These are phyloP conservation scores for Curvularia hawaiiensis DNA, from an alignment of 2,329 filamentous ascomycete species.

Conservation along the genomic window DNA sequence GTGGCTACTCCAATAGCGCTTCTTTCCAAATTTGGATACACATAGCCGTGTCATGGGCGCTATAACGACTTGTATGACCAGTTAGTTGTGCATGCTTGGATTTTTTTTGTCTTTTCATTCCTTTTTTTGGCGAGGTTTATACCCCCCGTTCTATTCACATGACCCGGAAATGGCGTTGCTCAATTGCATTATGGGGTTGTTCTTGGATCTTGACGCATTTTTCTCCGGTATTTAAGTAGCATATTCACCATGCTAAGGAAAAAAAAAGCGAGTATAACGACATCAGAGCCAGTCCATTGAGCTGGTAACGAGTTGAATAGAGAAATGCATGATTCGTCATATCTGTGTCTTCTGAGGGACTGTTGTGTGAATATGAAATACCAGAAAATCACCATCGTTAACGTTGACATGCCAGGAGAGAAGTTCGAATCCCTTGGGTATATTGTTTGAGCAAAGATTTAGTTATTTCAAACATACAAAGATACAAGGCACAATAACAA, in stretches of 20 bases:
- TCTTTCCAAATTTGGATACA: background rate
- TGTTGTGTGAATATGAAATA: no score
- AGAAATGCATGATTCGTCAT: background rate
- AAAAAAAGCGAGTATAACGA: background rate
- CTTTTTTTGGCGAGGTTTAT: slow-evolving; percentile 2
- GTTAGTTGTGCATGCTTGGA: slow-evolving; percentile 5
- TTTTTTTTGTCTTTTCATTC: background rate
- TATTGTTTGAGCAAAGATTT: no score
- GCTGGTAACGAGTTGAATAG: background rate
- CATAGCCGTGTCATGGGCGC: background rate
- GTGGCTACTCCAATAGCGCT: background rate
- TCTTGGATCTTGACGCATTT: background rate
- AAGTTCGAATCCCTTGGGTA: no score
- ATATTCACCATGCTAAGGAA: background rate
- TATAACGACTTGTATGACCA: slow-evolving; percentile 22
- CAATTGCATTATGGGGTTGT: background rate
- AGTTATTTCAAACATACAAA: no score
- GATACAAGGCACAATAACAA: no score
- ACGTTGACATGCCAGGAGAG: no score
- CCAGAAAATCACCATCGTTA: no score
- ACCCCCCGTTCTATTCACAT: background rate
- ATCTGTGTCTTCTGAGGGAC: background rate
- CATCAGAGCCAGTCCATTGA: background rate
- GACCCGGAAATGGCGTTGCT: slow-evolving; percentile 1
- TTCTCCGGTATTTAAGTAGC: background rate